Evolutionary conservation across 1,284 basidiomycete genomes (phyloP).

Genomic region (Dichomitus squalens): DNA sequence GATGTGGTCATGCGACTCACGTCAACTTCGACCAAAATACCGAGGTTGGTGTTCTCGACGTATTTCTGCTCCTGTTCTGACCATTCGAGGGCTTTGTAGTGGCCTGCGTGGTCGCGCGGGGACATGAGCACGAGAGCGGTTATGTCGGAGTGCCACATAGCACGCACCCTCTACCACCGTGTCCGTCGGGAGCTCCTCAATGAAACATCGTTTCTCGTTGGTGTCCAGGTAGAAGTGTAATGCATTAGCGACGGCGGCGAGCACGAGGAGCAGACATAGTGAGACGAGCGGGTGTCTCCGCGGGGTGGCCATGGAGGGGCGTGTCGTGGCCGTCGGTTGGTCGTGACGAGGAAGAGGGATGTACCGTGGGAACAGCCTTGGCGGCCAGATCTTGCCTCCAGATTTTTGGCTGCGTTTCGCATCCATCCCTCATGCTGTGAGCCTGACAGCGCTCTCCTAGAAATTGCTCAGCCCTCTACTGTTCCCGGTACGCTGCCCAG

Average conservation of each 20-base stretch:
- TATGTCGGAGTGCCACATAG: slow-evolving; percentile 4
- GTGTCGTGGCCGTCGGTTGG: slow-evolving; percentile 28
- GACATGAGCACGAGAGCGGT: background rate
- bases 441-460: background rate
- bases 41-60: slow-evolving; percentile 74
- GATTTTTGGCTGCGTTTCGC: slow-evolving; percentile 17
- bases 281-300: slow-evolving; percentile 36
- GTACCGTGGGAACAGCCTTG: slow-evolving; percentile 25
- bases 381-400: slow-evolving; percentile 14
- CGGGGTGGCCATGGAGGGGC: slow-evolving; percentile 28
- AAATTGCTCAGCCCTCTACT: no score
- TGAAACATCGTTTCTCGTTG: slow-evolving; percentile 92
- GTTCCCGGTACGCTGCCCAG: background rate
- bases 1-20: slow-evolving; percentile 46
- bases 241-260: slow-evolving; percentile 51
- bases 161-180: slow-evolving; percentile 91
- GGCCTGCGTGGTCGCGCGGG: slow-evolving; percentile 53
- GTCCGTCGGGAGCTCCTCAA: slow-evolving; percentile 96
- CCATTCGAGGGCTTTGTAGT: slow-evolving; percentile 94
- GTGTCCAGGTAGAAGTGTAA: slow-evolving; percentile 93
- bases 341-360: slow-evolving; percentile 25
- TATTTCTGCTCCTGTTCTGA: slow-evolving; percentile 74
- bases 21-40: slow-evolving; percentile 89
- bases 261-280: slow-evolving; percentile 43
- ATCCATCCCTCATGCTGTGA: background rate